Conservation (phyloP, 139 green algal genomes). For the Chloropicon primus region DNA sequence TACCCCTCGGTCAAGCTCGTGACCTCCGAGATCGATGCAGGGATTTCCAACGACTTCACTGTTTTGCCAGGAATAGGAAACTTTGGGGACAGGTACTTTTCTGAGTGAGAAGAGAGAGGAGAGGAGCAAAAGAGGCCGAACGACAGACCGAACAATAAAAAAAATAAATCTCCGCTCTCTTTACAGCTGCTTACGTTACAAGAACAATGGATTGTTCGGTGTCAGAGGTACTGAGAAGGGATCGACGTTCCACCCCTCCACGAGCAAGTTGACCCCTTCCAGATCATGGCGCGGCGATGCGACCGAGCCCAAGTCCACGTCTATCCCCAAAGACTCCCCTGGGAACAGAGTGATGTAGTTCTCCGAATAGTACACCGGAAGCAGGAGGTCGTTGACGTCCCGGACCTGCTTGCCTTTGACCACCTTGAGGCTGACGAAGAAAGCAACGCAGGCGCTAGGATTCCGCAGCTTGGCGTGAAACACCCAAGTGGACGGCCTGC, state of each 20-base stretch:
- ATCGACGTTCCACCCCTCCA: neutral
- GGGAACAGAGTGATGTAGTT: constrained; percentile 23
- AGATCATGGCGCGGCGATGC: no score
- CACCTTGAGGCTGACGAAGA: neutral
- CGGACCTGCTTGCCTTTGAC: neutral
- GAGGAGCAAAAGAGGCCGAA: no score
- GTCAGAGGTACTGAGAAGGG: neutral
- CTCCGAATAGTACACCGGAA: constrained; percentile 15
- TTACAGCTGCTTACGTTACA: no score
- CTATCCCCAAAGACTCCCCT: constrained; percentile 3
- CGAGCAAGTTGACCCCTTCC: neutral
- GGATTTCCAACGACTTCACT: constrained; percentile 52
- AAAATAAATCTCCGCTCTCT: no score
- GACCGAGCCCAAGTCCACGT: neutral
- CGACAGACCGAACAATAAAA: no score
- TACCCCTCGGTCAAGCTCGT: constrained; percentile 74
- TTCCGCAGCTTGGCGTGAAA: neutral
- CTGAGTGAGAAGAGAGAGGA: no score
- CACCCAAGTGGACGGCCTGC: neutral
- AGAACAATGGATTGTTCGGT: neutral
- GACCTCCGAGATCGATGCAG: constrained; percentile 86
- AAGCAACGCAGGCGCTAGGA: neutral
- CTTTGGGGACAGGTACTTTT: constrained; percentile 63
- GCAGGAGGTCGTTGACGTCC: constrained; percentile 1
- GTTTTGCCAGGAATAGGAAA: constrained; percentile 75